A percentile compares a stretch with the other conserved stretches of the same genome.
phyloP scores from a whole-genome alignment of 2,329 filamentous ascomycete genomes.

The Verticillium nubilum region DNA sequence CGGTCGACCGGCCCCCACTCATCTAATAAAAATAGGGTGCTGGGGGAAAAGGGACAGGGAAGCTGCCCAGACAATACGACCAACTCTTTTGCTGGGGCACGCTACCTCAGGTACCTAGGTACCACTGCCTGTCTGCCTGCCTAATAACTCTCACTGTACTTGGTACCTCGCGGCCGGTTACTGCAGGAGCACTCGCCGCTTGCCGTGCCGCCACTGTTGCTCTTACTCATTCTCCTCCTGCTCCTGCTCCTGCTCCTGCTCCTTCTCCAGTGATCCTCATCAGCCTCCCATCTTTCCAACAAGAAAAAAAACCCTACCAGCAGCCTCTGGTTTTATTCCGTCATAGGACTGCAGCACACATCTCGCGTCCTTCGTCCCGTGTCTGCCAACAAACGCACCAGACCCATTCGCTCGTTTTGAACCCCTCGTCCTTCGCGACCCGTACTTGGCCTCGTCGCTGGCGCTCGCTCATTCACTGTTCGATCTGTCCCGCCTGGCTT shows the following conservation, averaged over 20 bases:
- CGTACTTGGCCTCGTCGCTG: not conserved
- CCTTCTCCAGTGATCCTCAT: conserved; percentile 18
- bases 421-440: not conserved
- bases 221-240: conserved; percentile 16
- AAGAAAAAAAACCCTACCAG: not conserved
- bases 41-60: not conserved
- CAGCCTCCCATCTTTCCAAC: not conserved
- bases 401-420: not conserved
- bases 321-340: not conserved
- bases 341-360: not conserved
- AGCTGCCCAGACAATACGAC: not conserved
- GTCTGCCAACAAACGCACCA: conserved; percentile 1
- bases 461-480: not conserved
- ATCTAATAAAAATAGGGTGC: not conserved
- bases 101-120: too few species aligned
- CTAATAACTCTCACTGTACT: too few species aligned
- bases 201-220: conserved; percentile 18
- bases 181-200: conserved; percentile 8
- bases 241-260: conserved; percentile 29
- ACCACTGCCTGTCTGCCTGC: too few species aligned
- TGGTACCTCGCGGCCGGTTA: too few species aligned
- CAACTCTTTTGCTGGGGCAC: not conserved
- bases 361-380: not conserved
- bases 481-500: not conserved
- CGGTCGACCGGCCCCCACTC: not conserved